These are phyloP conservation scores for Stylosanthes scabra DNA, from an alignment of 331 rosid genomes.

Conservation along the genomic window DNA sequence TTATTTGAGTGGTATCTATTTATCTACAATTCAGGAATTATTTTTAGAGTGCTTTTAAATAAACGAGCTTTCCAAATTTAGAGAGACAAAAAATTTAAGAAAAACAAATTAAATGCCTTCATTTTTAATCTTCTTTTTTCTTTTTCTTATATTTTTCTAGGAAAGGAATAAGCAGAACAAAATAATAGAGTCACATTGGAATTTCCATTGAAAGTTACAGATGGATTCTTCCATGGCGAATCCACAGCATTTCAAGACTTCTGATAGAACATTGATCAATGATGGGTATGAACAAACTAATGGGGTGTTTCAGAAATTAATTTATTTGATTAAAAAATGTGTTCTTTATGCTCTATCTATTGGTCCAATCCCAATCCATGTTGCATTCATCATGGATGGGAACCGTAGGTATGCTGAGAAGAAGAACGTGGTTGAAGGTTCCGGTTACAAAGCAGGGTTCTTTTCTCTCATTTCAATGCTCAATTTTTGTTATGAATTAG, in stretches of 20 bases:
- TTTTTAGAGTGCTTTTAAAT: not conserved
- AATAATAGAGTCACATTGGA: too few relatives aligned
- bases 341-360: slow-evolving; percentile 40
- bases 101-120: not conserved
- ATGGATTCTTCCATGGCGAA: not conserved
- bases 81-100: not conserved
- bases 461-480: slow-evolving; percentile 49
- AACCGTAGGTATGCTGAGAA: slow-evolving; percentile 60
- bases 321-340: slow-evolving; percentile 42
- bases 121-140: not conserved
- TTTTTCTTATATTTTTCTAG: too few relatives aligned
- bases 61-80: not conserved
- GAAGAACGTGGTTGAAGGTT: slow-evolving; percentile 28
- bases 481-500: slow-evolving; percentile 56
- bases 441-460: slow-evolving; percentile 53
- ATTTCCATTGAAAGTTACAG: not conserved
- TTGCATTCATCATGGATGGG: slow-evolving; percentile 76
- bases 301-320: slow-evolving; percentile 30
- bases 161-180: too few relatives aligned
- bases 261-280: slow-evolving; percentile 16
- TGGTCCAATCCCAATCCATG: slow-evolving; percentile 60
- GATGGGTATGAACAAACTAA: slow-evolving; percentile 17
- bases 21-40: not conserved
- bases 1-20: not conserved
- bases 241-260: slow-evolving; percentile 11